Evolutionary conservation across 495 filamentous ascomycete genomes (phyloP), one percentile per base, ranked within the genome.

Genomic region (Trichocladium uniseriatum): DNA sequence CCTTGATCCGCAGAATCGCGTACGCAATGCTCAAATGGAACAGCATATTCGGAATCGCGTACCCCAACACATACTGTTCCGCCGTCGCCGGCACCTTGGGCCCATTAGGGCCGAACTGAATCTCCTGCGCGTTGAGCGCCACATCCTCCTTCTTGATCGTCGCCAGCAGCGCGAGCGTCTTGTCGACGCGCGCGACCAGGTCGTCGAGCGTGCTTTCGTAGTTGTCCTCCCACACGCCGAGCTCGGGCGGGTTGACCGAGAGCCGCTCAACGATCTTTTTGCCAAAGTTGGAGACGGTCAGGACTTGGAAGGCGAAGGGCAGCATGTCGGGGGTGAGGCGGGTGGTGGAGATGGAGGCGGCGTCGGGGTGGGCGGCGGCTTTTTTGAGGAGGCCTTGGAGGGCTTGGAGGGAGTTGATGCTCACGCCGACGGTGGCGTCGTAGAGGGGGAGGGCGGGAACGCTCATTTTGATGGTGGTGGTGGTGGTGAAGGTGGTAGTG

Each of bases 11-110:
- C 44, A 84, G 58, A 45, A 84, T 74, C 8, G 45, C 62, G 59
- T 84, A 82, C 36, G 76, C 64, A 6, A 64, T 78, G n/a, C 54
- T 63, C 28, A 78, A 31, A 60, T 83, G 79, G 62, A 84, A 83
- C 50, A 65, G 74, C 51, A 80, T 65, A 50, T 82, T 79, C 28
- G 79, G 75, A 11, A 77, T 16, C 5, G 61, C 56, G 52, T 66
- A 75, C 5, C 56, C 49, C 20, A 56, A 39, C 14, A 72, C 51
- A 49, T 72, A 54, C n/a, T 51, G 46, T 31, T 24, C 36, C 24
- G 18, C n/a, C 5, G 42, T 39, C 6, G 29, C 36, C 28, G 49
- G 35, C 13, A 51, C 6, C 9, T 3, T 11, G 38, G 31, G 18
- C 3, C 6, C 22, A 20, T 6, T 27, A 8, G 14, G 24, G 13